Percentiles rank a stretch among this genome's conserved stretches.
These are phyloP conservation scores for Microcera coccophila DNA, from an alignment of 2,329 filamentous ascomycete genomes.

Conservation along the genomic window DNA sequence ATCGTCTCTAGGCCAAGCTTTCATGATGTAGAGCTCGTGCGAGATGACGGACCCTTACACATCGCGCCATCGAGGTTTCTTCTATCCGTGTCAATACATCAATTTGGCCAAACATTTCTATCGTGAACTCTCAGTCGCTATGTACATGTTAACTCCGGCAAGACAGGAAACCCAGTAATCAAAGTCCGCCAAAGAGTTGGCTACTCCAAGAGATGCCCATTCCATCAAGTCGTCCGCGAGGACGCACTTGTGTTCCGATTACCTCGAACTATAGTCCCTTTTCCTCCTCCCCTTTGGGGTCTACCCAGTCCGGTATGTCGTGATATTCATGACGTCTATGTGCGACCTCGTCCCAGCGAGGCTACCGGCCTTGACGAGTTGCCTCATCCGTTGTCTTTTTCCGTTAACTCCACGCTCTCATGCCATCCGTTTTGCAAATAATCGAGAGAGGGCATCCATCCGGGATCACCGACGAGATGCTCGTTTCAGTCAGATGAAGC, in stretches of 20 bases:
- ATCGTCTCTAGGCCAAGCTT: not conserved
- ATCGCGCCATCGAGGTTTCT: not conserved
- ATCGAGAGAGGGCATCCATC: slow-evolving; percentile 26
- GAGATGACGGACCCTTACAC: not conserved
- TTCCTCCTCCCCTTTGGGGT: slow-evolving; percentile 8
- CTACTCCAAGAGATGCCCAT: slow-evolving; percentile 11
- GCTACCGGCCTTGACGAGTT: not conserved
- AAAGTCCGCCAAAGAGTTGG: slow-evolving; percentile 3
- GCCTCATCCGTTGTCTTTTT: slow-evolving; percentile 1
- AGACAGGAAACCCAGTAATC: slow-evolving; percentile 5
- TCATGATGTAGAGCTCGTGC: not conserved
- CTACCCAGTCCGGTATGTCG: slow-evolving; percentile 19
- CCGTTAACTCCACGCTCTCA: not conserved
- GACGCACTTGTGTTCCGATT: slow-evolving; percentile 19
- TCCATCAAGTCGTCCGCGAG: slow-evolving; percentile 20
- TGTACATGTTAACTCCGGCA: slow-evolving; percentile 9
- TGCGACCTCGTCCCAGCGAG: slow-evolving; percentile 9
- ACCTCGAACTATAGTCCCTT: slow-evolving; percentile 10
- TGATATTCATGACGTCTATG: slow-evolving; percentile 15
- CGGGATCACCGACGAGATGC: too few relatives aligned
- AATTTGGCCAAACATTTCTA: slow-evolving; percentile 2
- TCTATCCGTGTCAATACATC: slow-evolving; percentile 1
- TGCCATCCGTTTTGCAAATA: not conserved
- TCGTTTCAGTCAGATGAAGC: slow-evolving; percentile 32
- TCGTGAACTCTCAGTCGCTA: slow-evolving; percentile 7